Evolutionary conservation across 1,284 basidiomycete species (phyloP).

Genomic region (Rhodotorula sp.): DNA sequence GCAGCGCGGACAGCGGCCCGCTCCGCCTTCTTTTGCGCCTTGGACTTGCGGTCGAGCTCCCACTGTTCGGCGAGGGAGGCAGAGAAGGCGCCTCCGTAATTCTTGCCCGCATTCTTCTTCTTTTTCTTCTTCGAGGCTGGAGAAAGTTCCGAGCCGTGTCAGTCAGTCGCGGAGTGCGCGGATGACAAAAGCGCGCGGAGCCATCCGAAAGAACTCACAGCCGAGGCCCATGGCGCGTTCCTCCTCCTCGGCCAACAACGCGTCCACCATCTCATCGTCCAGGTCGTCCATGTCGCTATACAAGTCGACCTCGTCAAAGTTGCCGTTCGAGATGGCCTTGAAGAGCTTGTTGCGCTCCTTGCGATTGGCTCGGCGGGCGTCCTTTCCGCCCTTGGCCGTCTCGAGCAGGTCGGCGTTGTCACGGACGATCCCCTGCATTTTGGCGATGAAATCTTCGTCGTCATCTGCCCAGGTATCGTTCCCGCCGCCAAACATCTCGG

Average conservation of each 20-base stretch:
- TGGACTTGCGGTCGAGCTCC: conserved; percentile 75
- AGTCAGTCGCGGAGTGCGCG: too few relatives aligned
- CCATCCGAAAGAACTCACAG: background rate
- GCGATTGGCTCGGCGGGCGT: conserved; percentile 21
- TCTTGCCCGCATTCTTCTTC: conserved; percentile 22
- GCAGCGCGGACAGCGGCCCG: conserved; percentile 53
- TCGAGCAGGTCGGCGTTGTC: conserved; percentile 28
- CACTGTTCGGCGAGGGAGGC: conserved; percentile 66
- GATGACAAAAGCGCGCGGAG: background rate
- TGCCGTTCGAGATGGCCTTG: conserved; percentile 33
- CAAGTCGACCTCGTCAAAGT: conserved; percentile 31
- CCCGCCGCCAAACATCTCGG: conserved; percentile 23
- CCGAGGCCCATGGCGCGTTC: conserved; percentile 14
- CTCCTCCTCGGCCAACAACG: conserved; percentile 27
- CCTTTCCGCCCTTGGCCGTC: conserved; percentile 19
- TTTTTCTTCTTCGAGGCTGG: conserved; percentile 31
- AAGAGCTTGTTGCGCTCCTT: conserved; percentile 39
- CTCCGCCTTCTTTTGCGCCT: conserved; percentile 69
- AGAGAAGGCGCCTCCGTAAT: conserved; percentile 30
- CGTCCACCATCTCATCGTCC: conserved; percentile 22
- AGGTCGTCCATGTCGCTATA: conserved; percentile 21
- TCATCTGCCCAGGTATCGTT: conserved; percentile 32
- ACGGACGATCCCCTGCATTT: conserved; percentile 29
- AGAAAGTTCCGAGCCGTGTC: background rate
- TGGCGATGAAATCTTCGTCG: conserved; percentile 34